Base-by-base conservation (phyloP, 2,329 filamentous ascomycete species). In the Arthrobotrys conoides region DNA sequence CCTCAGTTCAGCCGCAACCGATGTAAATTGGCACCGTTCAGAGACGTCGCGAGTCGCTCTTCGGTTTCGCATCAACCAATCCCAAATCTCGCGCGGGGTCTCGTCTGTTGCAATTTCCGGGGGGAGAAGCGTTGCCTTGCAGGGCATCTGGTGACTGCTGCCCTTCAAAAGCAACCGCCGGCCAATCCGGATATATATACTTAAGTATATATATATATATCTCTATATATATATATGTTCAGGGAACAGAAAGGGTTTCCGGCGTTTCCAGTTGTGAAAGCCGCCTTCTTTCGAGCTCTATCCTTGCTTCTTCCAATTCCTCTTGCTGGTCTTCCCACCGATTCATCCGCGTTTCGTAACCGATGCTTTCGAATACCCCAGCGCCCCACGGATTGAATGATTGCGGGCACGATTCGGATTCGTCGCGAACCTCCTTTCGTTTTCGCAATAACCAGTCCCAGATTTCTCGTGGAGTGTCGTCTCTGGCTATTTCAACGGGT, bases 361-460 rank as follows among this genome's bases (percentile, higher is more conserved):
- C 59, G 18, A 66, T 49, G 41, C 59, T 71, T 46, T 76, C 72
- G 57, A 76, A 48, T 20, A 59, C 55, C 48, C 64, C 72, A 33
- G 59, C 41, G 24, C 72, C 72, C 72, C 72, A 76, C 44, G 49
- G 27, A 44, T 71, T 76, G 66, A 66, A 70, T 16, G 65, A 70
- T 61, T 70, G 48, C 20, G 72, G 72, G 49, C 55, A 24, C 41
- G 61, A 36, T 57, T 76, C 72, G 48, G 48, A 66, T 27, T 57
- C 66, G 59, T 76, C 72, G 16, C 72, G 66, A 24, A 66, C 38
- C 36, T 70, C 66, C 64, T 71, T 76, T 66, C 72, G 66, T 61
- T 76, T 70, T 5, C 72, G 72, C 30, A 76, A 55, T 27, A 76
- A 59, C 72, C 72, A 71, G 57, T 76, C 72, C 66, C 72, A 76